A percentile compares a stretch with the other conserved stretches of the same genome.
These are phyloP conservation scores for Capronia coronata DNA, from an alignment of 2,329 filamentous ascomycete genomes.

Conservation along the genomic window DNA sequence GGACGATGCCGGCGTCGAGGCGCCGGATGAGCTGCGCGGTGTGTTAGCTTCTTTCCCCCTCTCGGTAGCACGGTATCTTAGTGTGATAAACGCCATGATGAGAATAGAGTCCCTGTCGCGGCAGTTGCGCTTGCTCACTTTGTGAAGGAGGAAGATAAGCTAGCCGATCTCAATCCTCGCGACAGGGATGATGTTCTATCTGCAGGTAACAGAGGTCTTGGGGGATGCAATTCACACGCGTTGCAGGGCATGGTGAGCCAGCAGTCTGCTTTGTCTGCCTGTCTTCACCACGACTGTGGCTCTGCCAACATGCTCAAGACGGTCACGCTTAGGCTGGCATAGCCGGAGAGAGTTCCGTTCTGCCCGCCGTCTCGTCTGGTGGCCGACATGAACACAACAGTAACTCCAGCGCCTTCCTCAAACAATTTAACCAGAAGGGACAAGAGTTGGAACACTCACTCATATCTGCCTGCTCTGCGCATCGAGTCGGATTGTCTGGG, in stretches of 20 bases:
- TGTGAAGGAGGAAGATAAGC: not conserved
- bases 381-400: not conserved
- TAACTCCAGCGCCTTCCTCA: not conserved
- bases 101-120: not conserved
- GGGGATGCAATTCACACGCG: not conserved
- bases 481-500: conserved; percentile 23
- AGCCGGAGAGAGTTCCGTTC: not conserved
- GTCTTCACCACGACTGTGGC: not conserved
- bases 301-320: not conserved
- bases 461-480: conserved; percentile 25
- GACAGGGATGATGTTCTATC: not conserved
- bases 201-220: not conserved
- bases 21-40: conserved; percentile 17
- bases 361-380: no score
- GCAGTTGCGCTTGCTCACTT: not conserved
- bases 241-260: no score
- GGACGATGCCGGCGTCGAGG: conserved; percentile 26
- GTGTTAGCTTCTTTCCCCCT: conserved; percentile 17
- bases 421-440: not conserved
- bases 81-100: conserved; percentile 21
- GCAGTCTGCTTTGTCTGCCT: not conserved
- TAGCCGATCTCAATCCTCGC: not conserved
- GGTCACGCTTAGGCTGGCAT: not conserved
- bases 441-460: conserved; percentile 20
- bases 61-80: conserved; percentile 9